Evolutionary conservation across 2,329 filamentous ascomycete species (phyloP).

Genomic region (Trichothecium sympodiale): DNA sequence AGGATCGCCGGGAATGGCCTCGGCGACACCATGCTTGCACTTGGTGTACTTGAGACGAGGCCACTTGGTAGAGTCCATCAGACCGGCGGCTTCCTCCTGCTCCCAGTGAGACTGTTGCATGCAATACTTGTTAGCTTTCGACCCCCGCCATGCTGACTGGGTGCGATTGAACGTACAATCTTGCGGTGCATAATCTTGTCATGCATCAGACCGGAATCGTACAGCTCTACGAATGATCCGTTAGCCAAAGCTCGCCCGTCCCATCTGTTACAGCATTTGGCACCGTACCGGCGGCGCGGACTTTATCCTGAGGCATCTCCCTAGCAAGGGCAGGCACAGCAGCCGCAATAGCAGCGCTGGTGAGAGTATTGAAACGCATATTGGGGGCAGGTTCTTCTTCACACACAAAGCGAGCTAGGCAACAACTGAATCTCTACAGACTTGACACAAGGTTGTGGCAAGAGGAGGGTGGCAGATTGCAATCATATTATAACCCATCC

Average conservation of each 20-base stretch:
- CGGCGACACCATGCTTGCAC: slow-evolving; percentile 12
- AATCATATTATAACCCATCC: too few relatives aligned
- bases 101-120: slow-evolving; percentile 10
- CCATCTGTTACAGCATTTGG: background rate
- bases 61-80: slow-evolving; percentile 13
- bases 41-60: slow-evolving; percentile 13
- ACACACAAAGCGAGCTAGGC: too few relatives aligned
- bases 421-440: too few relatives aligned
- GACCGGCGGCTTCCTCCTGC: slow-evolving; percentile 11
- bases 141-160: too few relatives aligned
- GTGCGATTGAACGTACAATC: slow-evolving; percentile 6
- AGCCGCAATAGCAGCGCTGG: slow-evolving; percentile 6
- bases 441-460: too few relatives aligned
- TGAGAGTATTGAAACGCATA: slow-evolving; percentile 10
- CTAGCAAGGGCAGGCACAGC: slow-evolving; percentile 6
- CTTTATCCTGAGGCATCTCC: slow-evolving; percentile 10
- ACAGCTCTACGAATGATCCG: slow-evolving; percentile 8
- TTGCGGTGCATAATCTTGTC: slow-evolving; percentile 11
- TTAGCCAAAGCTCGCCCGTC: background rate
- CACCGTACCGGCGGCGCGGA: slow-evolving; percentile 8
- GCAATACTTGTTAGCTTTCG: too few relatives aligned
- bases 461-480: too few relatives aligned
- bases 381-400: background rate
- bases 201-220: slow-evolving; percentile 12
- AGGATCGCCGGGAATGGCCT: slow-evolving; percentile 11